Evolutionary conservation across 768 basidiomycete species (phyloP), one percentile per base, ranked within the genome.

Genomic region (Butyriboletus loyo): DNA sequence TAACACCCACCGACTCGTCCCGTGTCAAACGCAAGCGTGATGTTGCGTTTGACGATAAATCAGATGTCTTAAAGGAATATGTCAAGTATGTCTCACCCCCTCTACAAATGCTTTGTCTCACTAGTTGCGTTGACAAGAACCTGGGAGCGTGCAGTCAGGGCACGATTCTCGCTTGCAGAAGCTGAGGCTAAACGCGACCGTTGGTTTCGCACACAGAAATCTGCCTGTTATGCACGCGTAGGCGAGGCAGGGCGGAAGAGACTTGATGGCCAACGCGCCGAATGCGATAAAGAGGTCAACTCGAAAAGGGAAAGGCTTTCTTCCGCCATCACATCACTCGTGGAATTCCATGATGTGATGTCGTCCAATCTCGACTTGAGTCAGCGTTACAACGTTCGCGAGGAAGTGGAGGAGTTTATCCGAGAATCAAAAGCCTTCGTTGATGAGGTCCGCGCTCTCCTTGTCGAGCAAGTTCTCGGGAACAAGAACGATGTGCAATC

Each of bases 121-220:
- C 39, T 3, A 13, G 55, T 25, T 11, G 25, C 8, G 34, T 50
- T 21, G 36, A 38, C 21, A 56, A 69, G 68, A 54, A 30, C 54
- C 3, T 70, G 59, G 61, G 68, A 71, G 30, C 69, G 68, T 42
- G 64, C 59, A 3, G 61, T 69, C 51, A 58, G 70, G 44, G 52
- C 70, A 42, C 62, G 52, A 30, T 53, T 57, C 50, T 43, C 49
- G 49, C 57, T 70, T 14, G 50, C 32, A 0, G 69, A 69, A 32
- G 70, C 70, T 8, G 70, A 69, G 32, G 44, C 53, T 5, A 61
- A 69, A 35, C 68, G 58, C 28, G 54, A 58, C 10, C 64, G 64
- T 34, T 69, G 70, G 70, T 57, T 52, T 41, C 62, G 62, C 22
- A 61, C 66, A 8, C 68, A 70, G 36, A 71, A 69, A 35, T 69